Percentiles rank a stretch among this genome's conserved stretches.
phyloP scores from a whole-genome alignment of 768 basidiomycete genomes.

The Suillus americanus region DNA sequence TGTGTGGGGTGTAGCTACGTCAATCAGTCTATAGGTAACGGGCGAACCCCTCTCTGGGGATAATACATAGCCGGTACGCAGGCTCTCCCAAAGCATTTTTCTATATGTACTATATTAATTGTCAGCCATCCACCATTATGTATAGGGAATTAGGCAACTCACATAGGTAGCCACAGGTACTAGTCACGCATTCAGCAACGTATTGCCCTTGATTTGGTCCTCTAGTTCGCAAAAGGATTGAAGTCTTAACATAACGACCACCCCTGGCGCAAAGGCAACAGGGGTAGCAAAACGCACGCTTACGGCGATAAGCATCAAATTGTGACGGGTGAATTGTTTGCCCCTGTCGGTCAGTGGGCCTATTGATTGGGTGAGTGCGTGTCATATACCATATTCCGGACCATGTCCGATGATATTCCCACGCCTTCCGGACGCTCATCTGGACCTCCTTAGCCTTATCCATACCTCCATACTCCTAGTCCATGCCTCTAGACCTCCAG shows the following conservation, averaged over 20 bases:
- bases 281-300: not conserved
- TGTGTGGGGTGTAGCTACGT: not conserved
- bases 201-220: not conserved
- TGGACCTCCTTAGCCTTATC: too few species aligned
- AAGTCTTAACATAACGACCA: not conserved
- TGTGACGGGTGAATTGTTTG: not conserved
- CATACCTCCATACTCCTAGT: too few species aligned
- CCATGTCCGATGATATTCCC: too few species aligned
- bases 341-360: not conserved
- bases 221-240: not conserved
- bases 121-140: not conserved
- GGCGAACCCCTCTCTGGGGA: too few species aligned
- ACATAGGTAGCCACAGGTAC: not conserved
- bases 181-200: not conserved
- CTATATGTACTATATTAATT: not conserved
- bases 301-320: not conserved
- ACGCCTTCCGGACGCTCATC: too few species aligned
- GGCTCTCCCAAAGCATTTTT: not conserved
- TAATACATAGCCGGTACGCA: too few species aligned
- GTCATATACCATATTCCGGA: too few species aligned
- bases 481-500: too few species aligned
- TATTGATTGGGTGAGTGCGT: not conserved
- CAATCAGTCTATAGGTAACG: not conserved
- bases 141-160: not conserved
- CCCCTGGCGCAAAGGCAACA: not conserved